Evolutionary conservation across 306 rosid species (phyloP).

Genomic region (Luffa acutangula): DNA sequence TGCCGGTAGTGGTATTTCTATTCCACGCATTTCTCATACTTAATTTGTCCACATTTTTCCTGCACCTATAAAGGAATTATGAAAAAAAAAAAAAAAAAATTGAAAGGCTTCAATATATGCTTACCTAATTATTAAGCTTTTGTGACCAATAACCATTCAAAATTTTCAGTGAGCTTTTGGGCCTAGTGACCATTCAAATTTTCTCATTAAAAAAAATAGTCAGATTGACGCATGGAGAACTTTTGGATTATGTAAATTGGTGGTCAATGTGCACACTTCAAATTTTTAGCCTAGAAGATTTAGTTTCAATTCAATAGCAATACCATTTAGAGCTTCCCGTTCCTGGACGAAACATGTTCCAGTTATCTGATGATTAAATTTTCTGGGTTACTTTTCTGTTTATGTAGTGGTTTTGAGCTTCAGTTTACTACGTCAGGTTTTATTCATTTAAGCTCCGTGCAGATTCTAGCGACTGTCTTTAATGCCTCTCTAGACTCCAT

Average conservation of each 20-base stretch:
- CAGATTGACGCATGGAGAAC: neutral
- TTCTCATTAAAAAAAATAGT: neutral
- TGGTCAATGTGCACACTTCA: neutral
- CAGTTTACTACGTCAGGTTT: neutral
- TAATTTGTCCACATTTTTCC: neutral
- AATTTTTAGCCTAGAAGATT: neutral
- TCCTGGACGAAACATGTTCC: neutral
- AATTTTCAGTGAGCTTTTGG: neutral
- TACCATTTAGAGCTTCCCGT: neutral
- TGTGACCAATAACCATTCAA: neutral
- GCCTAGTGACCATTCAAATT: neutral
- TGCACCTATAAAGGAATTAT: neutral
- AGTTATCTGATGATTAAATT: neutral
- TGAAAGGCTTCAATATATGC: neutral
- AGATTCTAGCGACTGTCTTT: slow-evolving; percentile 68
- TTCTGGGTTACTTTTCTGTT: neutral
- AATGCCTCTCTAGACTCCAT: slow-evolving; percentile 43
- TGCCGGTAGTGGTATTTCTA: slow-evolving; percentile 51
- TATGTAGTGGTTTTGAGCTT: neutral
- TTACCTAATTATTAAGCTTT: neutral
- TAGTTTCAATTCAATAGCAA: neutral
- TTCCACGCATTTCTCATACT: neutral
- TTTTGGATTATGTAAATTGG: neutral
- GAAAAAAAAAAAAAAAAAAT: neutral
- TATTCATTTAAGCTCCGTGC: slow-evolving; percentile 16